Percentiles rank a stretch among this genome's conserved stretches.
phyloP scores from a whole-genome alignment of 2,329 filamentous ascomycete genomes.

The Tolypocladium ovalisporum region DNA sequence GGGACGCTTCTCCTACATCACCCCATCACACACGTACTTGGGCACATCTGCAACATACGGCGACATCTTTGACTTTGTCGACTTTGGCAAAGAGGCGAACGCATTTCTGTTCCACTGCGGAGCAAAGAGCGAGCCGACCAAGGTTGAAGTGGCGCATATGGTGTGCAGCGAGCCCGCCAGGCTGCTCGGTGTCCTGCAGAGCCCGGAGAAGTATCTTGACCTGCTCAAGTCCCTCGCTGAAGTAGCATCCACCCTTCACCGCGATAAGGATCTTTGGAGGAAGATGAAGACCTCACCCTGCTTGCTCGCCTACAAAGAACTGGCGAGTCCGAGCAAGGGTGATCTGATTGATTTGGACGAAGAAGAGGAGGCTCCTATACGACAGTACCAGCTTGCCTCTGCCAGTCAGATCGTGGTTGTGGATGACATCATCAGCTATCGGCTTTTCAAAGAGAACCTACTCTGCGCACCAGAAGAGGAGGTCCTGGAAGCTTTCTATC shows the following conservation, averaged over 20 bases:
- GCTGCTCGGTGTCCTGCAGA: constrained; percentile 69
- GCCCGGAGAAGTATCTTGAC: constrained; percentile 74
- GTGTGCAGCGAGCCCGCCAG: constrained; percentile 76
- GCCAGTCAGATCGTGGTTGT: constrained; percentile 66
- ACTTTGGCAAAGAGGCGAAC: constrained; percentile 83
- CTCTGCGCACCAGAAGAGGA: constrained; percentile 89
- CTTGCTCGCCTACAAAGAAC: constrained; percentile 73
- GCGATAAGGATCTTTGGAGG: constrained; percentile 66
- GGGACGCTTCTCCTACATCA: constrained; percentile 28
- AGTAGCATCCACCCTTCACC: constrained; percentile 56
- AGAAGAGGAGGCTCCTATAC: constrained; percentile 54
- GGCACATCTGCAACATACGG: constrained; percentile 61
- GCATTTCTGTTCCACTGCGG: constrained; percentile 80
- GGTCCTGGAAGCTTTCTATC: constrained; percentile 71
- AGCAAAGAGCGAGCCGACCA: constrained; percentile 84
- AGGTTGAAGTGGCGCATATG: constrained; percentile 70
- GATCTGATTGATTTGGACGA: constrained; percentile 43
- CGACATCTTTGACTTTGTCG: constrained; percentile 93
- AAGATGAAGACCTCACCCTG: constrained; percentile 68
- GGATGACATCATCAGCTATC: constrained; percentile 83
- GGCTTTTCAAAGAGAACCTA: constrained; percentile 74
- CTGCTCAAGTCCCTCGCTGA: constrained; percentile 74
- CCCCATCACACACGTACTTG: constrained; percentile 69
- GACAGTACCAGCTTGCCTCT: constrained; percentile 66
- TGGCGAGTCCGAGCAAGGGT: constrained; percentile 34